Base-by-base conservation (phyloP, 1,284 basidiomycete species). In the Malassezia vespertilionis region DNA sequence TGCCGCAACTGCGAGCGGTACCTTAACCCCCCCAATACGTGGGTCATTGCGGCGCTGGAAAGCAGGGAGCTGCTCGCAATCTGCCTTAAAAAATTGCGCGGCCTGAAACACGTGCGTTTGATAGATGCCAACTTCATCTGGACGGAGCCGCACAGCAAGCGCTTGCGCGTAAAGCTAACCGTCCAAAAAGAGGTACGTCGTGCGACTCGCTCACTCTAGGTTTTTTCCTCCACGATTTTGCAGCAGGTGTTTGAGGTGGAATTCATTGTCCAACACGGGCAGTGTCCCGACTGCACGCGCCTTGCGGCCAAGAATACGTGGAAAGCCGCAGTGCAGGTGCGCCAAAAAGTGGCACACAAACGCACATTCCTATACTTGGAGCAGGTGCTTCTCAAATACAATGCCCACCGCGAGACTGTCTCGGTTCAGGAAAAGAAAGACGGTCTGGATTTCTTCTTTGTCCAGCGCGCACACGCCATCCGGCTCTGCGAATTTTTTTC, bases 181-280 rank as follows among this genome's bases (percentile, higher is more conserved):
- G 90, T 97, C 44, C 93, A 97, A 74, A 96, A 97, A 75, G 93
- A 97, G 77, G n/a, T n/a, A n/a, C n/a, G n/a, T n/a, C n/a, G n/a
- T n/a, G n/a, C n/a, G n/a, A n/a, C n/a, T n/a, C n/a, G n/a, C n/a
- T n/a, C n/a, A n/a, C n/a, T n/a, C n/a, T n/a, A n/a, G n/a, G 88
- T 93, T 34, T 79, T 97, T 58, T 86, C 87, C 1, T 83, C 84
- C 40, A 97, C 93, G 0, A 86, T 97, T 63, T 76, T 97, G 33
- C 91, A 97, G 72, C 93, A 96, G 77, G 82, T 89, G 2, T 97
- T 97, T 62, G 90, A 96, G 73, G 81, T 97, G 58, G 89, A 93
- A 71, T 90, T 89, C 63, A 79, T 96, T 44, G 87, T 97, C 2
- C 87, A 93, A 66, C 82, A 95, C 57, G 86, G 86, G 0, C 91